Evolutionary conservation across 805 yeast species (phyloP), one percentile per base, ranked within the genome.

Genomic region (Sugiyamaella qingdaonensis): DNA sequence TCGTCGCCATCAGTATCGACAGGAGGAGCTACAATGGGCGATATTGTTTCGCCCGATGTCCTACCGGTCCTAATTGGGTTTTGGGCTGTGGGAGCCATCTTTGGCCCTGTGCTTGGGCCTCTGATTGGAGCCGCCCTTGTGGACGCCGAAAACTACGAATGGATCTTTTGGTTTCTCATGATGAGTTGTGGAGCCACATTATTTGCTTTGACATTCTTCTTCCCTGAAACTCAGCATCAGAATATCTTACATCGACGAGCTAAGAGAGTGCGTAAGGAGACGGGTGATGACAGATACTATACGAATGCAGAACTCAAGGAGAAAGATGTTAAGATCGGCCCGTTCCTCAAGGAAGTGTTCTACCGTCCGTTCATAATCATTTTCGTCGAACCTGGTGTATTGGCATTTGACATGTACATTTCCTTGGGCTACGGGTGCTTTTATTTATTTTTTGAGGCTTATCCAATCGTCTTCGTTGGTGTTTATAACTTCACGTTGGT

Each of bases 161-260:
- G 78, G 77, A 66, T 76, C 9, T 78, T 79, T 61, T 80, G 85
- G 84, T 70, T 77, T 49, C 53, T 77, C 61, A 58, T 73, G 52
- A 73, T 76, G 35, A 49, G 53, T 31, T 52, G 75, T 44, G 80
- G 77, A 9, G 64, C 65, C 9, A 55, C 70, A 3, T 62, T 74
- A 8, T 33, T 78, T 0, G 9, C 73, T 1, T 67, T 83, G 1
- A 58, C 72, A 16, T n/a, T 78, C 3, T 70, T 77, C 44, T 78
- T 77, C 56, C 70, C 70, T 49, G 89, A 84, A 62, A 81, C 88
- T 0, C 84, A 81, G 59, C 72, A 81, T 0, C 86, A 87, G 3
- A 70, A 71, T 10, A 57, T 84, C 31, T 68, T 84, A 35, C 70
- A 66, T 24, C 57, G 63, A 34, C 78, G 78, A 62, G 82, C 84